Percentiles rank a stretch among this genome's conserved stretches.
Conservation (phyloP, 331 rosid species). For the Acacia pycnantha region DNA sequence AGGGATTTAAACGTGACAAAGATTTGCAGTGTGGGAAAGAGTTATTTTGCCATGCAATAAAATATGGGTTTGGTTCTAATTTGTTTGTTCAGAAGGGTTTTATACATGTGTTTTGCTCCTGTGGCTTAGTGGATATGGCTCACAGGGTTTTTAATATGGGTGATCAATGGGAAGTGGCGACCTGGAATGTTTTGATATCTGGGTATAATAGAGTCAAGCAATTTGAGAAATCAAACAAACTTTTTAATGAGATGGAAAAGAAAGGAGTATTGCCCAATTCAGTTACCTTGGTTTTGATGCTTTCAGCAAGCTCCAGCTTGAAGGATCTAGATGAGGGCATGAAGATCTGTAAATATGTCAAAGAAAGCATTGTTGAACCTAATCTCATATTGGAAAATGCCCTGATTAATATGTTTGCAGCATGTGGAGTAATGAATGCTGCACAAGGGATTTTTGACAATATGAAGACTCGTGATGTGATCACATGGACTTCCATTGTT, state of each 20-base stretch:
- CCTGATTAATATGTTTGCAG: conserved; percentile 71
- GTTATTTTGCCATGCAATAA: conserved; percentile 65
- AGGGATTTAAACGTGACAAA: conserved; percentile 46
- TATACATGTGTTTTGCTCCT: conserved; percentile 55
- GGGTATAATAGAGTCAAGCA: conserved; percentile 65
- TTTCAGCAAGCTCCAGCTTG: conserved; percentile 78
- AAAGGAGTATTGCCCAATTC: conserved; percentile 62
- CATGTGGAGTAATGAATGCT: conserved; percentile 68
- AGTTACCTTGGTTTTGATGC: conserved; percentile 65
- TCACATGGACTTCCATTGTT: conserved; percentile 83
- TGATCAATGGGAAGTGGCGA: conserved; percentile 55
- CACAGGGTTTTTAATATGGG: conserved; percentile 52
- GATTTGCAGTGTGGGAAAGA: conserved; percentile 51
- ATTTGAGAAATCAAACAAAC: conserved; percentile 59
- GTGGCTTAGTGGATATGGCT: conserved; percentile 64
- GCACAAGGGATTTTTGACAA: conserved; percentile 57
- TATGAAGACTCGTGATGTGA: conserved; percentile 76
- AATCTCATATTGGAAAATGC: conserved; percentile 69
- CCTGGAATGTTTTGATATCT: conserved; percentile 83
- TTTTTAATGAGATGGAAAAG: conserved; percentile 63
- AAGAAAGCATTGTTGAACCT: conserved; percentile 45
- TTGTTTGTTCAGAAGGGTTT: conserved; percentile 71
- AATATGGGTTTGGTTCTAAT: conserved; percentile 62
- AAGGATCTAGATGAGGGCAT: conserved; percentile 74
- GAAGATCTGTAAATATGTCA: conserved; percentile 41